These are phyloP conservation scores for Diplodia scrobiculata DNA, from an alignment of 2,329 filamentous ascomycete genomes.

Conservation along the genomic window DNA sequence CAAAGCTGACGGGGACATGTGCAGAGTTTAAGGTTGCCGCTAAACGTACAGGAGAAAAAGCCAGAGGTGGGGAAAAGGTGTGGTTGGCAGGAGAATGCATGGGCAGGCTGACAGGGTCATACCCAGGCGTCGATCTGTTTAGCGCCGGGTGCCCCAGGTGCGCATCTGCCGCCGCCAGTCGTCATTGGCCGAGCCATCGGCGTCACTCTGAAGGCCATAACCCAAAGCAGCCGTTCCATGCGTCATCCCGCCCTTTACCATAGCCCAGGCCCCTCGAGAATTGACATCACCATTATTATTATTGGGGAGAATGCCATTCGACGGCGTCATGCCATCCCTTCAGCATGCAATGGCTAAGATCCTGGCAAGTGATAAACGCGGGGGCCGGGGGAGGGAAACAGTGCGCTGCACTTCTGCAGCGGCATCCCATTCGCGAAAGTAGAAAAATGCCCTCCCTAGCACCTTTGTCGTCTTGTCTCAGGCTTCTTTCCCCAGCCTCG, in stretches of 20 bases:
- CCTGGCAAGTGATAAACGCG: not conserved
- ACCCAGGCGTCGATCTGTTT: not conserved
- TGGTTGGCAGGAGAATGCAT: too few species aligned
- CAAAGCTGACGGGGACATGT: too few species aligned
- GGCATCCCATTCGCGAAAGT: not conserved
- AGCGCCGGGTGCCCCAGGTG: not conserved
- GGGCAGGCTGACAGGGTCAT: too few species aligned
- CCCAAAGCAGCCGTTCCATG: not conserved
- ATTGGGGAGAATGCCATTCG: not conserved
- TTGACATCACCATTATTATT: conserved; percentile 1
- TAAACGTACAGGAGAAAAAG: too few species aligned
- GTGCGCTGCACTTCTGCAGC: not conserved
- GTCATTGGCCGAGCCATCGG: not conserved
- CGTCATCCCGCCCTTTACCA: conserved; percentile 1
- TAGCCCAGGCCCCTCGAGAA: not conserved
- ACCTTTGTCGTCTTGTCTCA: not conserved
- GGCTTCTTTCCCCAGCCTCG: not conserved
- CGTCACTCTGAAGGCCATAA: not conserved
- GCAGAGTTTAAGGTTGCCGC: too few species aligned
- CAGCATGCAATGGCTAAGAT: not conserved
- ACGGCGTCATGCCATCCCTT: not conserved
- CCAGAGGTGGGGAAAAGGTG: too few species aligned
- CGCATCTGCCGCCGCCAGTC: not conserved
- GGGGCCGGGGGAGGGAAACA: not conserved
- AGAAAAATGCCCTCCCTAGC: not conserved